Base-by-base conservation (phyloP, 139 green algal genomes). In the Haematococcus sp. region DNA sequence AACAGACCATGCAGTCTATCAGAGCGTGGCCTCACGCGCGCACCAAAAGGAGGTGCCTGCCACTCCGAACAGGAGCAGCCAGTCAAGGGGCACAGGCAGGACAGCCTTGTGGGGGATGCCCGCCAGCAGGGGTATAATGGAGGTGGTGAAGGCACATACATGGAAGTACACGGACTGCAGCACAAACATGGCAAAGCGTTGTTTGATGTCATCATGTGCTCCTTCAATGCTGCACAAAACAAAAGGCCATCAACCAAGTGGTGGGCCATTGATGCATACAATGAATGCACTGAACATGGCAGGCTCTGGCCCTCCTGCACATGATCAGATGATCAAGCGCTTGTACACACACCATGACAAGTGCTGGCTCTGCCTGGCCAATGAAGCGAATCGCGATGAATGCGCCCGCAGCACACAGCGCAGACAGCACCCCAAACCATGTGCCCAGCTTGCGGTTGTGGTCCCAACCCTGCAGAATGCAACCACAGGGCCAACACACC, bases 331-430 rank as follows among this genome's bases (percentile, higher is more conserved):
- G n/a, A n/a, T n/a, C n/a, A n/a, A n/a, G n/a, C n/a, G n/a, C n/a
- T n/a, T n/a, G n/a, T n/a, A n/a, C n/a, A 34, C 64, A 27, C 55
- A 75, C 22, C 34, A 56, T 60, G 33, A 75, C 70, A 11, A 85
- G 65, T 25, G 79, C 74, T 23, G 74, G 75, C 71, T 85, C 79
- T n/a, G 44, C 46, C 11, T 68, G 74, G 52, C 75, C 81, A 27
- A 82, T 67, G n/a, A 61, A 4, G 19, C 84, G 63, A n/a, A 89
- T 89, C 31, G 40, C 71, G 19, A 89, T 80, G 73, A 89, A 89
- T 28, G 80, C 80, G 17, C 72, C 84, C 7, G 84, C 64, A 1
- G 63, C 66, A 13, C 74, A 77, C 2, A 85, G 1, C 25, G 84
- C 77, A 0, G 77, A 80, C 0, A 68, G 22, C 31, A 85, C 1